These are phyloP conservation scores for Meyerozyma elateridarum DNA, from an alignment of 1,139 yeast species.

Conservation along the genomic window DNA sequence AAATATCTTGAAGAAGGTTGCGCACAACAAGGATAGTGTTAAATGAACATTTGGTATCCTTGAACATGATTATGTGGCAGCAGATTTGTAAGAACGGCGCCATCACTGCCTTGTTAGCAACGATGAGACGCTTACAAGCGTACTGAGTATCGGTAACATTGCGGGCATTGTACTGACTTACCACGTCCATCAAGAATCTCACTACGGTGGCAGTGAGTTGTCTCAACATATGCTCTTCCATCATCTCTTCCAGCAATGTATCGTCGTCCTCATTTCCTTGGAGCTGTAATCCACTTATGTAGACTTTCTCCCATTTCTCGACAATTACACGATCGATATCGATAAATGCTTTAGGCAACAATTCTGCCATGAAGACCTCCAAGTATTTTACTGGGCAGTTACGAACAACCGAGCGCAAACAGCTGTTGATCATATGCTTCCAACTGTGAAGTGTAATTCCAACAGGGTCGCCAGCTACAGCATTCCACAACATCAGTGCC, in stretches of 20 bases:
- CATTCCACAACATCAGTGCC: conserved; percentile 73
- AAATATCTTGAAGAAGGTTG: conserved; percentile 61
- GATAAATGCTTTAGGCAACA: conserved; percentile 69
- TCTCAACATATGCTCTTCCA: conserved; percentile 91
- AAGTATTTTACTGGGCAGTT: conserved; percentile 78
- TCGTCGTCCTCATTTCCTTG: conserved; percentile 74
- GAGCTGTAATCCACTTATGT: conserved; percentile 63
- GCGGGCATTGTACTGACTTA: conserved; percentile 62
- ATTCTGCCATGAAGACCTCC: conserved; percentile 65
- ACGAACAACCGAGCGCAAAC: conserved; percentile 78
- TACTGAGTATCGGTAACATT: conserved; percentile 52
- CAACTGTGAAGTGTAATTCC: conserved; percentile 94
- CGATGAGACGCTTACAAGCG: conserved; percentile 61
- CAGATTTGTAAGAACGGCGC: conserved; percentile 77
- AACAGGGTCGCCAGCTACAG: conserved; percentile 76
- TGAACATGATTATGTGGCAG: conserved; percentile 73
- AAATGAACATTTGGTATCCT: conserved; percentile 89
- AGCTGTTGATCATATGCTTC: conserved; percentile 92
- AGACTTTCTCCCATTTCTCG: conserved; percentile 70
- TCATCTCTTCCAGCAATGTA: conserved; percentile 92
- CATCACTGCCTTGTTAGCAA: conserved; percentile 60
- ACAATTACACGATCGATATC: conserved; percentile 70
- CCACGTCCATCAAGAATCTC: conserved; percentile 79
- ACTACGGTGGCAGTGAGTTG: conserved; percentile 95
- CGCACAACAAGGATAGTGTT: conserved; percentile 81